A percentile compares a stretch with the other conserved stretches of the same genome.
Evolutionary conservation across 371 early-diverging fungal genomes (phyloP).

Genomic region (Syncephalastrum racemosum): DNA sequence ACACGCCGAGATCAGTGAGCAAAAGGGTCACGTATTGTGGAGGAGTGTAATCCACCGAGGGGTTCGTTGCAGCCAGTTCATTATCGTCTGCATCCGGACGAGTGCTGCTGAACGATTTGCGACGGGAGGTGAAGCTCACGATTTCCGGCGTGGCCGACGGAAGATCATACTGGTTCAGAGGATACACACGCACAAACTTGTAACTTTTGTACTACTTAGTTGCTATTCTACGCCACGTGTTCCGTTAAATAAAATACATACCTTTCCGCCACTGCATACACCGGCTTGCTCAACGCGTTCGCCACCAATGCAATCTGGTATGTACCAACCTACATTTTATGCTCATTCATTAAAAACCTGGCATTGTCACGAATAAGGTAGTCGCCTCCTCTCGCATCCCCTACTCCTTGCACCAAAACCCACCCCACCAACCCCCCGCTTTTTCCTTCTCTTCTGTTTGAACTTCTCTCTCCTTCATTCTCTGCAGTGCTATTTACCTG

Average conservation of each 20-base stretch:
- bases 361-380: constrained; percentile 63
- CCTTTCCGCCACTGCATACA: constrained; percentile 94
- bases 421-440: constrained; percentile 87
- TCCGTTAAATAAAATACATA: constrained; percentile 26
- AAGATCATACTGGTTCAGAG: constrained; percentile 85
- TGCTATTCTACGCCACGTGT: neutral
- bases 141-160: constrained; percentile 69
- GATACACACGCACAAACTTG: constrained; percentile 93
- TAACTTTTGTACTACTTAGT: constrained; percentile 53
- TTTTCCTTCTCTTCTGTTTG: constrained; percentile 58
- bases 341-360: neutral
- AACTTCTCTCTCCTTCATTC: too few relatives aligned
- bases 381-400: constrained; percentile 93
- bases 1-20: constrained; percentile 91
- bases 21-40: constrained; percentile 89
- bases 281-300: constrained; percentile 90
- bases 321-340: constrained; percentile 65
- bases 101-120: constrained; percentile 26
- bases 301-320: constrained; percentile 95
- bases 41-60: constrained; percentile 94
- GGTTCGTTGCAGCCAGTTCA: constrained; percentile 61
- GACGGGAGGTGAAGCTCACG: constrained; percentile 55
- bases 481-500: constrained; percentile 49
- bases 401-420: constrained; percentile 96
- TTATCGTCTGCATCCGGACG: constrained; percentile 36